Evolutionary conservation across 2,329 filamentous ascomycete species (phyloP).

Genomic region (Aspergillus costaricaensis): DNA sequence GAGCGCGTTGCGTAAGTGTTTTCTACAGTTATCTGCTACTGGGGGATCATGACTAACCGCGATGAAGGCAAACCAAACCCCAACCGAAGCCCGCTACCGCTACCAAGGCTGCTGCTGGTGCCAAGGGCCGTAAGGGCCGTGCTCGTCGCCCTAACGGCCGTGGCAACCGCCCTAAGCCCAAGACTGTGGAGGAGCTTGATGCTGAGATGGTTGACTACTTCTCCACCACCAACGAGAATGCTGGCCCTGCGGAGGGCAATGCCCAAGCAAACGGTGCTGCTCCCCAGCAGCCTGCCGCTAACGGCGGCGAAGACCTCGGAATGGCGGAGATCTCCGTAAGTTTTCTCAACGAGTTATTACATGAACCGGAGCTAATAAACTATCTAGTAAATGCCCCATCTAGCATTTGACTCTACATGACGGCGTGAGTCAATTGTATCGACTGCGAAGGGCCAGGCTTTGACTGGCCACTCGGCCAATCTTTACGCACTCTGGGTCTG

Average conservation of each 20-base stretch:
- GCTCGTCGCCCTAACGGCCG: conserved; percentile 56
- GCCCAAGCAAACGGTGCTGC: conserved; percentile 51
- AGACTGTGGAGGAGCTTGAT: conserved; percentile 94
- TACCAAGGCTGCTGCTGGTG: conserved; percentile 66
- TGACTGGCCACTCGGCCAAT: conserved; percentile 1
- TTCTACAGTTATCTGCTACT: not conserved
- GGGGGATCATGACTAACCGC: conserved; percentile 25
- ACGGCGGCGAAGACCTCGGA: conserved; percentile 53
- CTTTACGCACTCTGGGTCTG: conserved; percentile 6
- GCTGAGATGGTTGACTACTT: conserved; percentile 99
- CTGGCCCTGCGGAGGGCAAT: conserved; percentile 42
- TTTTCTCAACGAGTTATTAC: not conserved
- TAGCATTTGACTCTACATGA: conserved; percentile 11
- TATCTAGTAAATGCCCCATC: conserved; percentile 19
- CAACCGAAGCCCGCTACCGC: conserved; percentile 81
- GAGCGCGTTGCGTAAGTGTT: conserved; percentile 74
- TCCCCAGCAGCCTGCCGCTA: conserved; percentile 48
- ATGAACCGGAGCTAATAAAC: not conserved
- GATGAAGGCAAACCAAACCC: conserved; percentile 61
- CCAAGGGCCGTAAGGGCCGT: conserved; percentile 47
- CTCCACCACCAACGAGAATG: conserved; percentile 40
- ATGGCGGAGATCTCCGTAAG: conserved; percentile 61
- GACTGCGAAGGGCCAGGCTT: conserved; percentile 4
- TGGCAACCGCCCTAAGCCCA: conserved; percentile 69
- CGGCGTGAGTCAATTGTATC: conserved; percentile 12